Evolutionary conservation across 495 filamentous ascomycete species (phyloP), one percentile per base, ranked within the genome.

Genomic region (Penicillium silybi): DNA sequence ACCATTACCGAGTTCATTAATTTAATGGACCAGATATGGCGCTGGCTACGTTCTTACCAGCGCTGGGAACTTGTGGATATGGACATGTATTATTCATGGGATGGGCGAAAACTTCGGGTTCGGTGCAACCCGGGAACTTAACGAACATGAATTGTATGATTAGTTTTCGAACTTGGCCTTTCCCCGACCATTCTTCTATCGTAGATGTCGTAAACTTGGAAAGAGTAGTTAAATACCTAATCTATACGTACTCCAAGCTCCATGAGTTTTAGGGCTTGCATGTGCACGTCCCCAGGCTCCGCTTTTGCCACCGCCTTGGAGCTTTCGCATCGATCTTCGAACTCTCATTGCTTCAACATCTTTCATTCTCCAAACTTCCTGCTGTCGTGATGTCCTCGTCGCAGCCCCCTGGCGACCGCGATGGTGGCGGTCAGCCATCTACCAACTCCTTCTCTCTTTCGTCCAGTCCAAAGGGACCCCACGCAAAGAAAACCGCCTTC

Each of bases 81-180:
- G 66, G 63, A 64, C 64, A 58, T 68, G 66, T 67, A 70, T 67
- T 66, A 72, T 68, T 60, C 57, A 61, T 68, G 62, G 63, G 66
- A 66, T 54, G 53, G 59, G 59, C 57, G 45, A 63, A 60, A 62
- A 54, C 49, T 61, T 56, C 56, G 49, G 54, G 56, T 51, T 22
- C 48, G 54, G 47, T 63, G 54, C 53, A 55, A 61, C 57, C 62
- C 62, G 59, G 62, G 44, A 51, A 57, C 59, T 62, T 50, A 60
- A 67, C 46, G 59, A 61, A 63, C 50, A 73, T 63, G 64, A 62
- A 67, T 52, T 71, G 68, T 71, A 69, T 61, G 67, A 70, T 59
- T 68, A 70, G 58, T 63, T 57, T 61, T 41, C 23, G 58, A 45
- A 4, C 4, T 44, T 56, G 41, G 26, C 27, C 45, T 20, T 25